These are phyloP conservation scores for Wickerhamiella spandovensis DNA, from an alignment of 805 yeast genomes.

Conservation along the genomic window DNA sequence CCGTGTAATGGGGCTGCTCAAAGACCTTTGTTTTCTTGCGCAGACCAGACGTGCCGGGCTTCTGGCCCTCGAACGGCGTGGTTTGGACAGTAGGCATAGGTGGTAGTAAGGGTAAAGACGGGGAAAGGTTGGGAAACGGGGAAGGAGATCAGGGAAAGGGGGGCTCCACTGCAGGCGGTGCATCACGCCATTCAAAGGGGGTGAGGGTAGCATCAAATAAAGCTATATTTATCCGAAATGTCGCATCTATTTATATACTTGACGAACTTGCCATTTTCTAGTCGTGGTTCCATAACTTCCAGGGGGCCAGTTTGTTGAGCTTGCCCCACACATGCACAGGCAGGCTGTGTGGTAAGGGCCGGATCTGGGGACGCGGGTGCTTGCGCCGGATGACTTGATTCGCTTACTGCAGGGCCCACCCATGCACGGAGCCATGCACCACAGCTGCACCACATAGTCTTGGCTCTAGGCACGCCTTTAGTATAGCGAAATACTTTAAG, in stretches of 20 bases:
- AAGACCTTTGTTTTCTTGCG: slow-evolving; percentile 83
- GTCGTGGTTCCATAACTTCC: too few species aligned
- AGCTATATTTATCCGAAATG: not conserved
- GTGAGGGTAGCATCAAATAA: not conserved
- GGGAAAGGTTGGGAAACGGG: not conserved
- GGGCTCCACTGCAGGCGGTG: too few species aligned
- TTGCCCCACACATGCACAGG: not conserved
- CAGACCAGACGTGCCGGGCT: slow-evolving; percentile 96
- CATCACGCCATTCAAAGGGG: not conserved
- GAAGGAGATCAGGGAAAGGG: too few species aligned
- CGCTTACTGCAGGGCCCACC: not conserved
- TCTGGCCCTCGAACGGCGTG: slow-evolving; percentile 74
- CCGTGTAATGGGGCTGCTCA: slow-evolving; percentile 69
- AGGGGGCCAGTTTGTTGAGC: not conserved
- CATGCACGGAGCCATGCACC: too few species aligned
- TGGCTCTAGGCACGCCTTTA: too few species aligned
- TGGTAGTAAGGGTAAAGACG: not conserved
- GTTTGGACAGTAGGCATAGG: slow-evolving; percentile 35
- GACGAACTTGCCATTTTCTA: too few species aligned
- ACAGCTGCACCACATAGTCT: not conserved
- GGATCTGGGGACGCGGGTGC: not conserved
- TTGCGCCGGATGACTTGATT: not conserved
- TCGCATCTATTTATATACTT: too few species aligned
- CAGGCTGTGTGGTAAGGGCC: not conserved
- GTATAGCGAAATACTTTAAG: too few species aligned